Evolutionary conservation across 345 rosid species (phyloP), one percentile per base, ranked within the genome.

Genomic region (Firmiana major): DNA sequence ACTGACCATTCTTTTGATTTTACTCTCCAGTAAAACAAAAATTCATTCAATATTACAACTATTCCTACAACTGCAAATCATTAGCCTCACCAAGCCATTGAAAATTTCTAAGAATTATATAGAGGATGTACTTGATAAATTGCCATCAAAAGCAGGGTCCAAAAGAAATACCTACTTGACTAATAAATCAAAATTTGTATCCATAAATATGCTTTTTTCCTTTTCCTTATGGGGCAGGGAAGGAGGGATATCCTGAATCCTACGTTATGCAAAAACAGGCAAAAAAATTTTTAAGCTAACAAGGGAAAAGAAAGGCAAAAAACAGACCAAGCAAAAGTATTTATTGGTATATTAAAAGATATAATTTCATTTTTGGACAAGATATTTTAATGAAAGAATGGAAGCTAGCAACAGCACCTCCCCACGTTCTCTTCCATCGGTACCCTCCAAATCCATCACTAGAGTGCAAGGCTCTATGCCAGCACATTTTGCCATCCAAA

Each of bases 401-500:
- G 1, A 75, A 62, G 70, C 48, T 48, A 45, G 22, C 5, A 75
- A 74, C 77, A 71, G 77, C 80, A 96, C 99, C 97, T 96, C 99
- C 86, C 99, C 99, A 45, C 97, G 93, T 85, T 97, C 99, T 86
- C 99, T 90, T 80, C 99, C 99, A 87, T 96, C 99, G 9, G 99
- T 94, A 59, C 99, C 99, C 92, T 96, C 98, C 86, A 96, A 86
- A 76, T 96, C 99, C 98, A 97, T 94, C 80, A 97, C 93, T 54
- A 97, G 84, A 46, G 99, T 97, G 77, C 90, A 89, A 36, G 99
- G 99, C 79, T 96, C 98, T 79, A 96, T 91, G 53, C 92, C 97
- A 69, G 90, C 87, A 71, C 92, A 94, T 86, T 82, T 88, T 63
- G 98, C 99, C 75, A 92, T 10, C 99, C 99, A 96, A 77, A 96